Evolutionary conservation across 208 protist genomes (phyloP).

Genomic region (Endotrypanum monterogeii): DNA sequence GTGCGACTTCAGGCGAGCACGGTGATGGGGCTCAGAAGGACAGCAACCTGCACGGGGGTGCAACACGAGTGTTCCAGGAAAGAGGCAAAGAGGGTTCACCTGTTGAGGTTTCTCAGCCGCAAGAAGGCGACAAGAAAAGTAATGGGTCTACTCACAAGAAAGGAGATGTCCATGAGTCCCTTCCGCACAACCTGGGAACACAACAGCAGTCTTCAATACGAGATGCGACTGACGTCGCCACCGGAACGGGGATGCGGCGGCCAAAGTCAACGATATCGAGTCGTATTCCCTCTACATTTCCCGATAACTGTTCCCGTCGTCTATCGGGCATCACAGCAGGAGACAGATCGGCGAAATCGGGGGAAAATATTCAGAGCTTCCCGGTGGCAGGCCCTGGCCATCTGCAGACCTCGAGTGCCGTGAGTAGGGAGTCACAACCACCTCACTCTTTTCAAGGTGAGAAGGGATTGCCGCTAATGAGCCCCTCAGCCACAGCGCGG

Average conservation of each 20-base stretch:
- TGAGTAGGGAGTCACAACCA: neutral
- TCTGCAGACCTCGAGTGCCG: neutral
- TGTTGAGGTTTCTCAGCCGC: neutral
- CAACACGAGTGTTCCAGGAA: conserved; percentile 4
- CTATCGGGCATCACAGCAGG: neutral
- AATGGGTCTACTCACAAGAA: neutral
- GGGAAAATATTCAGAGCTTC: neutral
- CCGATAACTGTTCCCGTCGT: neutral
- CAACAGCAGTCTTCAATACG: neutral
- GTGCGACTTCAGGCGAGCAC: too few relatives aligned
- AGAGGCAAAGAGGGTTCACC: neutral
- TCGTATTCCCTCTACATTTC: neutral
- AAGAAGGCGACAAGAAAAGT: neutral
- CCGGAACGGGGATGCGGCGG: neutral
- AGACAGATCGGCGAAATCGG: neutral
- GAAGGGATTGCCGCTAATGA: conserved; percentile 19
- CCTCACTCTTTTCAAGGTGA: conserved; percentile 23
- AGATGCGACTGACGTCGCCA: neutral
- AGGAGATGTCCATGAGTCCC: neutral
- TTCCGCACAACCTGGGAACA: neutral
- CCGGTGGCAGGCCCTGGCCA: neutral
- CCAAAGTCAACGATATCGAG: neutral
- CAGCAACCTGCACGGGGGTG: neutral
- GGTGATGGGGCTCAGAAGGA: neutral
- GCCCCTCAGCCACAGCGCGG: conserved; percentile 26